These are phyloP conservation scores for Solanum tarapatanum DNA, from an alignment of 257 asterid genomes.

Conservation along the genomic window DNA sequence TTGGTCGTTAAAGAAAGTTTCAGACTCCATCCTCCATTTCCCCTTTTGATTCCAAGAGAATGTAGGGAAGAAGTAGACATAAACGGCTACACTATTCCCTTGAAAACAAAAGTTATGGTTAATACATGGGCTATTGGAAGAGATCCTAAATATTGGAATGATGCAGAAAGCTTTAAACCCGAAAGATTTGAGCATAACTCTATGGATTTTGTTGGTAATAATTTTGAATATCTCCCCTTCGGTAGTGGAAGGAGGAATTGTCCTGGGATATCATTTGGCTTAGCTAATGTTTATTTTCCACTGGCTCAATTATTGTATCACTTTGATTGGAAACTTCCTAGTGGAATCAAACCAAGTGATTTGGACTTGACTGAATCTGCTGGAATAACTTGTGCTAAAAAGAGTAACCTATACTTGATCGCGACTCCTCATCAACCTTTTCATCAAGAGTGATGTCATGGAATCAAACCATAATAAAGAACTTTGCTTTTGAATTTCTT, in stretches of 20 bases:
- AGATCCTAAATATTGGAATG: not conserved
- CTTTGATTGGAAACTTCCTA: not conserved
- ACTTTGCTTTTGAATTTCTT: too few species aligned
- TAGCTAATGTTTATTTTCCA: not conserved
- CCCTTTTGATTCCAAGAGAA: slow-evolving; percentile 4
- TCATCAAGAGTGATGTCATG: not conserved
- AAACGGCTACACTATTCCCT: not conserved
- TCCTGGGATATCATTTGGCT: not conserved
- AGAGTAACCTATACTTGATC: not conserved
- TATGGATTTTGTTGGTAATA: not conserved
- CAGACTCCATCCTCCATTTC: not conserved
- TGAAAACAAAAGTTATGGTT: not conserved
- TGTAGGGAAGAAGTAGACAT: not conserved
- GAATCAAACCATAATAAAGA: not conserved
- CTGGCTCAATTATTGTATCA: not conserved
- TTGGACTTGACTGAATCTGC: not conserved
- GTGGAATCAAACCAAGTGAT: not conserved
- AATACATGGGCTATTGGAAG: slow-evolving; percentile 7
- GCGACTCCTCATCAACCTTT: not conserved
- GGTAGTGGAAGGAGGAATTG: not conserved
- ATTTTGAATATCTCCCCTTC: not conserved
- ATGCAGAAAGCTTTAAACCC: not conserved
- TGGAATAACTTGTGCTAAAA: not conserved
- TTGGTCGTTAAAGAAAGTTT: slow-evolving; percentile 2
- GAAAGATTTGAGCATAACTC: not conserved